Evolutionary conservation across 106 monocot genomes (phyloP).

Genomic region (Dioscorea alata): DNA sequence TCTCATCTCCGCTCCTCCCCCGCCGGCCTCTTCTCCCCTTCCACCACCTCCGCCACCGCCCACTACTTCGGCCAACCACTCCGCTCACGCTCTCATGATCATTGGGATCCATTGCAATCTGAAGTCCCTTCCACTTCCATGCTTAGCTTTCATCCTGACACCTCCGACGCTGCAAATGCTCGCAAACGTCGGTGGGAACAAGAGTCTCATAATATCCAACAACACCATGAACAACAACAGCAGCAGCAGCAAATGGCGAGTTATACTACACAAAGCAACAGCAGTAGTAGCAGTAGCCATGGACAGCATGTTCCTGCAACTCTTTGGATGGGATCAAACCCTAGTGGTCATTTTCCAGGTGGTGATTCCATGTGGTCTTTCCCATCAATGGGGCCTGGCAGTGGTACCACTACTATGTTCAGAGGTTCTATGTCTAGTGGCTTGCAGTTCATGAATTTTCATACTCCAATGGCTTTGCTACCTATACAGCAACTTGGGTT

Average conservation of each 20-base stretch:
- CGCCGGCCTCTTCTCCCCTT: constrained; percentile 10
- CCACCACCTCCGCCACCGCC: not conserved
- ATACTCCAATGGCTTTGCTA: constrained; percentile 58
- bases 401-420: constrained; percentile 30
- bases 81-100: constrained; percentile 26
- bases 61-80: constrained; percentile 2
- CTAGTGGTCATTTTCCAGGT: constrained; percentile 11
- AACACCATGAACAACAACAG: constrained; percentile 28
- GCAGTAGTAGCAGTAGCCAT: constrained; percentile 17
- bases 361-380: constrained; percentile 42
- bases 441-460: constrained; percentile 90
- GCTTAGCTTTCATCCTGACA: constrained; percentile 36
- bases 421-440: constrained; percentile 51
- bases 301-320: constrained; percentile 32
- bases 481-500: constrained; percentile 61
- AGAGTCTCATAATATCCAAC: constrained; percentile 15
- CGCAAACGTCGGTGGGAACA: constrained; percentile 65
- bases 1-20: constrained; percentile 16
- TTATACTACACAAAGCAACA: constrained; percentile 3
- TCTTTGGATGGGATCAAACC: constrained; percentile 68
- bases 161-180: constrained; percentile 24
- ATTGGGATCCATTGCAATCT: constrained; percentile 29
- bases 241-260: constrained; percentile 47
- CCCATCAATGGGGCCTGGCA: constrained; percentile 21
- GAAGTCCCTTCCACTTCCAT: constrained; percentile 29